A percentile compares a stretch with the other conserved stretches of the same genome.
These are phyloP conservation scores for Microglena sp. DNA, from an alignment of 139 green algal species.

Conservation along the genomic window DNA sequence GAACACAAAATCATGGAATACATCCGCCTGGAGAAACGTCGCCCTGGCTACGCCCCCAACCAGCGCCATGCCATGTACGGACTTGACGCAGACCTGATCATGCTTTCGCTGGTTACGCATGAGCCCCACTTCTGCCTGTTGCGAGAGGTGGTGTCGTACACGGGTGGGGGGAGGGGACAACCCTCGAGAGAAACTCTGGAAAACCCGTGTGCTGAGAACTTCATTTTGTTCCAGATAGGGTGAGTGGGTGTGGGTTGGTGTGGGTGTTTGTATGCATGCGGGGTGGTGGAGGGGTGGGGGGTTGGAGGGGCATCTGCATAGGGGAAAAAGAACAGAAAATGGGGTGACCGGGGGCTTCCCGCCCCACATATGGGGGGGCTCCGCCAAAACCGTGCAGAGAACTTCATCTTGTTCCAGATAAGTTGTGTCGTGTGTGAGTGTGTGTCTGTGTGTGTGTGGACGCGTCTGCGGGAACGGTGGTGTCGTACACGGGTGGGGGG, in stretches of 20 bases:
- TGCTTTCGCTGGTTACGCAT: conserved; percentile 90
- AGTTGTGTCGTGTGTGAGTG: too few relatives aligned
- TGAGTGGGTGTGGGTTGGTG: too few relatives aligned
- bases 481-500: conserved; percentile 49
- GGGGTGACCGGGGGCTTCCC: not conserved
- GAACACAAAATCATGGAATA: conserved; percentile 99
- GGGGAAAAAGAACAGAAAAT: not conserved
- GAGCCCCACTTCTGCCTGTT: conserved; percentile 95
- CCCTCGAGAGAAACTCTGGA: conserved; percentile 75
- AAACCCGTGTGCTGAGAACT: conserved; percentile 80
- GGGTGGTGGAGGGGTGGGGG: too few relatives aligned
- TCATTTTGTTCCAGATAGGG: conserved; percentile 89
- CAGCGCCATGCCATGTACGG: conserved; percentile 91
- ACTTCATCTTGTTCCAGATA: conserved; percentile 54
- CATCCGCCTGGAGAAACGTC: conserved; percentile 69
- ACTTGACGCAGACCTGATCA: conserved; percentile 92
- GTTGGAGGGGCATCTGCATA: not conserved
- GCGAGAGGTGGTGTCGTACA: conserved; percentile 69
- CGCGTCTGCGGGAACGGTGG: too few relatives aligned
- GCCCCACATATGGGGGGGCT: too few relatives aligned
- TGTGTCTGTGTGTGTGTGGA: too few relatives aligned
- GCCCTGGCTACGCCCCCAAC: conserved; percentile 39
- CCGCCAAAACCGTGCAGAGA: conserved; percentile 84
- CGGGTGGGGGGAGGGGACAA: conserved; percentile 56
- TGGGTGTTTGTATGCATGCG: too few relatives aligned